These are phyloP conservation scores for Coemansia pectinata DNA, from an alignment of 192 early-diverging fungal genomes.

Conservation along the genomic window DNA sequence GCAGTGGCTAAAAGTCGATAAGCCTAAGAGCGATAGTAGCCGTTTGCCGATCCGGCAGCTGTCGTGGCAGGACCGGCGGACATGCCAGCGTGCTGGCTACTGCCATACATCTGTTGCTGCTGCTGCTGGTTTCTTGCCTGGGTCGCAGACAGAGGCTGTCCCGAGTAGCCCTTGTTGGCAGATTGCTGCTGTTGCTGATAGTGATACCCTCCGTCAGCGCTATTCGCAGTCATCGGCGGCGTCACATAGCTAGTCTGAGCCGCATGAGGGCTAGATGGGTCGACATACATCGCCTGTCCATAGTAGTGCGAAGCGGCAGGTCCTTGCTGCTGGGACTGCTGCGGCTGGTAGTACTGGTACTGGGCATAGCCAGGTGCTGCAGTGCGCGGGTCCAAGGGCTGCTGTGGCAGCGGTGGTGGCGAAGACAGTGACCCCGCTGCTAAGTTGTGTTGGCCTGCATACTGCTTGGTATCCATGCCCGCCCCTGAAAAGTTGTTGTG, in stretches of 20 bases:
- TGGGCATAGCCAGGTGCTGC: slow-evolving; percentile 12
- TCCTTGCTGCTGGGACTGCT: neutral
- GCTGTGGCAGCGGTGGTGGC: slow-evolving; percentile 33
- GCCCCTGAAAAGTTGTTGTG: slow-evolving; percentile 35
- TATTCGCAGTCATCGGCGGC: neutral
- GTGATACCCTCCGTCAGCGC: neutral
- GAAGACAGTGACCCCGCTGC: slow-evolving; percentile 11
- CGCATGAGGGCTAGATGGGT: neutral
- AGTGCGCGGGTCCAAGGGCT: slow-evolving; percentile 19
- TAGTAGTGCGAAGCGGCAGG: slow-evolving; percentile 5
- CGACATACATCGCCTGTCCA: slow-evolving; percentile 21
- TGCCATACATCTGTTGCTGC: slow-evolving; percentile 11
- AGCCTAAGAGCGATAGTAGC: slow-evolving; percentile 13
- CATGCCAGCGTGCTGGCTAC: slow-evolving; percentile 16
- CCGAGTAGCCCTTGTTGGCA: slow-evolving; percentile 3
- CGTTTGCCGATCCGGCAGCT: slow-evolving; percentile 5
- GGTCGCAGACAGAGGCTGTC: slow-evolving; percentile 42
- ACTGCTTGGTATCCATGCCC: slow-evolving; percentile 11
- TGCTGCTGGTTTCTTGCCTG: slow-evolving; percentile 35
- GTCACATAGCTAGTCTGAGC: slow-evolving; percentile 1
- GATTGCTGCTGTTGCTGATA: neutral
- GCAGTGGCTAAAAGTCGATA: neutral
- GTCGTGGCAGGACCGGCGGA: slow-evolving; percentile 17
- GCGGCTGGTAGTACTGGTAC: slow-evolving; percentile 13
- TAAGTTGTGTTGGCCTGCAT: neutral